These are phyloP conservation scores for Crithidia expoeki DNA, from an alignment of 208 protist genomes.

Conservation along the genomic window DNA sequence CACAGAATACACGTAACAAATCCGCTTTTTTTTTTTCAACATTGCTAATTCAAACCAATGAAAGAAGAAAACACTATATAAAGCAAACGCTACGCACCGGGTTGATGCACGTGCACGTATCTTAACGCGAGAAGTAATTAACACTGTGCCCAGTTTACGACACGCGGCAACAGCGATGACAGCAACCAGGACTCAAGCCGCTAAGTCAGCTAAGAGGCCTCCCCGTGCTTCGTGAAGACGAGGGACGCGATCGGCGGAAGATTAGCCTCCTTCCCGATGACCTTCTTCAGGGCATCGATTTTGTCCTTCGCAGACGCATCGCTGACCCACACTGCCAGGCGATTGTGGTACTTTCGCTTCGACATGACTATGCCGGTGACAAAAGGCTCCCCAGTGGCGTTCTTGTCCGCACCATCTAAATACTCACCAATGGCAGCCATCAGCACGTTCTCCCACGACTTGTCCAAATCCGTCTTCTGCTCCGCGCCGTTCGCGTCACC, in stretches of 20 bases:
- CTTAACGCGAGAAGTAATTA: too few relatives aligned
- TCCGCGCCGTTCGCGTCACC: slow-evolving; percentile 18
- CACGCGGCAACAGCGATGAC: too few relatives aligned
- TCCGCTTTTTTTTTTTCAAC: too few relatives aligned
- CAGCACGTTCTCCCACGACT: slow-evolving; percentile 78
- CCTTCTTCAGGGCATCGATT: slow-evolving; percentile 55
- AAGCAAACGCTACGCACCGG: too few relatives aligned
- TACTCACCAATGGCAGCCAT: slow-evolving; percentile 85
- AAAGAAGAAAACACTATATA: too few relatives aligned
- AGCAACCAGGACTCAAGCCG: too few relatives aligned
- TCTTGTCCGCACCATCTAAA: slow-evolving; percentile 55
- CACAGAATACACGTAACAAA: too few relatives aligned
- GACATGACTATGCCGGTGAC: slow-evolving; percentile 75
- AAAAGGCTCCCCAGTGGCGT: slow-evolving; percentile 29
- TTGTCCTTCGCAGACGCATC: slow-evolving; percentile 52
- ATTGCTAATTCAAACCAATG: too few relatives aligned
- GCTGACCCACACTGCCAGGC: slow-evolving; percentile 75
- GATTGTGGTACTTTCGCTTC: slow-evolving; percentile 83
- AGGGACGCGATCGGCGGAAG: slow-evolving; percentile 43
- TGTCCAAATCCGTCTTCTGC: slow-evolving; percentile 63
- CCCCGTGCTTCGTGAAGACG: slow-evolving; percentile 71
- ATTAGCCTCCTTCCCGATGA: slow-evolving; percentile 33
- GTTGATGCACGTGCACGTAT: too few relatives aligned
- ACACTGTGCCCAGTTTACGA: too few relatives aligned
- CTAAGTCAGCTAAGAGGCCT: slow-evolving; percentile 46